Percentiles rank a stretch among this genome's conserved stretches.
These are phyloP conservation scores for Pythium dissimile DNA, from an alignment of 352 stramenopile genomes.

Conservation along the genomic window DNA sequence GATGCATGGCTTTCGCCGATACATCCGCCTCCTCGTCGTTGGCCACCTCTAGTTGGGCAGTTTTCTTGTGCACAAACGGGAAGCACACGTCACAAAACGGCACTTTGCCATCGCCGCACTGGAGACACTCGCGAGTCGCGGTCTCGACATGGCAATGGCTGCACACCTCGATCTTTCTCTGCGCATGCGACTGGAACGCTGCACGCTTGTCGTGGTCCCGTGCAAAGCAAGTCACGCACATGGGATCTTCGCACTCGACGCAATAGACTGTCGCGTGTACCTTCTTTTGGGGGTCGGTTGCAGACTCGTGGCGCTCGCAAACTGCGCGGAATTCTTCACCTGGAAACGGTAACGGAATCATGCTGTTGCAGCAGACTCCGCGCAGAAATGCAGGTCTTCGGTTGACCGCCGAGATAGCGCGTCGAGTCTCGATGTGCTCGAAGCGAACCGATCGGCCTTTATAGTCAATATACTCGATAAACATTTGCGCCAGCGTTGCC, in stretches of 20 bases:
- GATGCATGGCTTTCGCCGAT: constrained; percentile 22
- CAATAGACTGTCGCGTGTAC: constrained; percentile 55
- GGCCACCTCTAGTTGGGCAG: no score
- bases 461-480: constrained; percentile 61
- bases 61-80: constrained; percentile 38
- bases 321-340: constrained; percentile 65
- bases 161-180: constrained; percentile 37
- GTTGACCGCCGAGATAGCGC: constrained; percentile 15
- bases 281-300: constrained; percentile 12
- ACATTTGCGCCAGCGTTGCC: constrained; percentile 43
- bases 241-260: constrained; percentile 63
- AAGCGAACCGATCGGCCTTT: constrained; percentile 36
- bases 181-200: constrained; percentile 42
- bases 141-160: constrained; percentile 51
- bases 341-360: constrained; percentile 62
- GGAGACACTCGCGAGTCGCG: constrained; percentile 56
- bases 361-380: constrained; percentile 38
- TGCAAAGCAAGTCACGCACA: constrained; percentile 59
- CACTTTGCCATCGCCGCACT: constrained; percentile 61
- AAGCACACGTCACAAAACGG: constrained; percentile 72
- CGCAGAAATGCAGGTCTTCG: constrained; percentile 55
- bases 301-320: constrained; percentile 63
- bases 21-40: neutral
- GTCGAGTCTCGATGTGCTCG: constrained; percentile 37
- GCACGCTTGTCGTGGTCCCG: constrained; percentile 53